phyloP scores from a whole-genome alignment of 1,284 basidiomycete species.

The Apiotrichum porosum region DNA sequence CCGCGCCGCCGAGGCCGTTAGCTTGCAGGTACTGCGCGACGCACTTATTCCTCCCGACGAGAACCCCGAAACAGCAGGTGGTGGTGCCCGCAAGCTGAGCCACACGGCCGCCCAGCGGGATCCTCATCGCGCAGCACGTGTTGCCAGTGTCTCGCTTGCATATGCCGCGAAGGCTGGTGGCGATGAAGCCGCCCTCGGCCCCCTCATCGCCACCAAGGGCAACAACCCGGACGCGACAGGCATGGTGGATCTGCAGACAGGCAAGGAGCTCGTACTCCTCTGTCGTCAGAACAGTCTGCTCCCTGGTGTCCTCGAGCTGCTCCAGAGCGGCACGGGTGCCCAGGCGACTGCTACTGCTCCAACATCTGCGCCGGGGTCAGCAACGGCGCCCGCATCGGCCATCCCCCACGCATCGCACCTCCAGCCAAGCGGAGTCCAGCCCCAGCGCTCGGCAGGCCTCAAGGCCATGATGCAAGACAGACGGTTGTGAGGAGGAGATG shows the following conservation, averaged over 20 bases:
- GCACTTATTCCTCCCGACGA: slow-evolving; percentile 56
- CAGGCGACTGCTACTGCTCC: too few relatives aligned
- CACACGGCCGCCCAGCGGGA: not conserved
- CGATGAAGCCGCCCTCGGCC: slow-evolving; percentile 23
- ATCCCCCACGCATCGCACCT: not conserved
- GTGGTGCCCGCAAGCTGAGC: not conserved
- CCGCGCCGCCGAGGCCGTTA: slow-evolving; percentile 63
- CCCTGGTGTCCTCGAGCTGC: slow-evolving; percentile 40
- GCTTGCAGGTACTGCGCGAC: slow-evolving; percentile 77
- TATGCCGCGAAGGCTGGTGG: slow-evolving; percentile 16
- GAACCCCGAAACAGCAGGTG: not conserved
- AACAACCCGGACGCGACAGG: not conserved
- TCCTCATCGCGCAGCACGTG: not conserved
- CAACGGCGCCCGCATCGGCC: too few relatives aligned
- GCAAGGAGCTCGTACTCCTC: slow-evolving; percentile 47
- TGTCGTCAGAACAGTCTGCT: slow-evolving; percentile 47
- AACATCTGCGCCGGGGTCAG: too few relatives aligned
- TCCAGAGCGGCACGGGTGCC: slow-evolving; percentile 24
- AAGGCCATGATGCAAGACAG: slow-evolving; percentile 12
- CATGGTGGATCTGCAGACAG: slow-evolving; percentile 27
- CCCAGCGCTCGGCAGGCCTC: slow-evolving; percentile 1
- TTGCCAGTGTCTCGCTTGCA: slow-evolving; percentile 20
- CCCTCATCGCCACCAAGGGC: slow-evolving; percentile 17
- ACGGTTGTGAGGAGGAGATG: not conserved
- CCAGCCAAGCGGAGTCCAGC: not conserved